Base-by-base conservation (phyloP, 2,329 filamentous ascomycete species). In the Scytalidium lignicola region DNA sequence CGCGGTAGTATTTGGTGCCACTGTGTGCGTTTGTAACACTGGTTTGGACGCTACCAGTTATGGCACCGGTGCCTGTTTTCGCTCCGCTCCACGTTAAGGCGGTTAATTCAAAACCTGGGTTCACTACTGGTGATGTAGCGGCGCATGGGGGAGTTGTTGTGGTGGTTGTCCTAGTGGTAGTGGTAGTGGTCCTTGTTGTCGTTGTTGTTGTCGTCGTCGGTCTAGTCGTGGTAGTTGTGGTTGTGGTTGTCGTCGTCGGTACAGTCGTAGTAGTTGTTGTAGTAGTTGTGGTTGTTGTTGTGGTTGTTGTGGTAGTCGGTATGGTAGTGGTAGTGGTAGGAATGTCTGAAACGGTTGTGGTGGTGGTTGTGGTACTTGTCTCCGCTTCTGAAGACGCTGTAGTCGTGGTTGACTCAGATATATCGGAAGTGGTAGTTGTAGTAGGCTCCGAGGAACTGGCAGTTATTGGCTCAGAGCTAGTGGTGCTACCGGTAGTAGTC, bases 401-500 rank as follows among this genome's bases (percentile, higher is more conserved):
- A 10, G 23, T 26, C 6, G 6, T 26, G 23, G 23, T 26, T 26
- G 23, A 10, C 23, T 26, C 23, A 26, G 23, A 26, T 6, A 5
- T 26, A 10, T 26, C 23, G 6, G n/a, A n/a, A n/a, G 23, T 26
- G 5, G 23, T 26, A 26, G 6, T 26, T 6, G 23, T 6, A 5
- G 23, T 6, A 26, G 10, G 23, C 23, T 26, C 23, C 23, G 23
- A 26, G 23, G 10, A n/a, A n/a, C n/a, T 10, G 6, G 23, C 10
- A 26, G 23, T 6, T 5, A 5, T 26, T 26, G 23, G 23, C 21
- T 59, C 55, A 3, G 55, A 51, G 40, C 17, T 42, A 42, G 39
- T 40, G 23, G n/a, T 46, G 21, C 22, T 40, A 26, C 10, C 6
- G 5, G 6, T 26, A 10, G 23, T 10, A 6, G 23, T 26, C 6